These are phyloP conservation scores for Diplodia mutila DNA, from an alignment of 2,329 filamentous ascomycete species.

Conservation along the genomic window DNA sequence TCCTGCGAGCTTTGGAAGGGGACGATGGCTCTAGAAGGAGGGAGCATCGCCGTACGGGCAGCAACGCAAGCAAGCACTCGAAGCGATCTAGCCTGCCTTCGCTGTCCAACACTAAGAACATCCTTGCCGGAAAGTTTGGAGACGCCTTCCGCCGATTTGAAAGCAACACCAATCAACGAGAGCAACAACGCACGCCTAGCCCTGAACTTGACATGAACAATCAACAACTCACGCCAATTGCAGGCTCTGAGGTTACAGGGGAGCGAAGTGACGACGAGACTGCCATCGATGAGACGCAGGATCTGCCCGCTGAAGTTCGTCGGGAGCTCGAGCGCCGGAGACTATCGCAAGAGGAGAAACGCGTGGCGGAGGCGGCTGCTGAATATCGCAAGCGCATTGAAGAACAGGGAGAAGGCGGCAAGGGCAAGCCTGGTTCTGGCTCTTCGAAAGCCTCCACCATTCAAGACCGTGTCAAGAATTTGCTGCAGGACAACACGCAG, in stretches of 20 bases:
- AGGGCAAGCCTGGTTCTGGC: constrained; percentile 39
- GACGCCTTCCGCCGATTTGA: constrained; percentile 95
- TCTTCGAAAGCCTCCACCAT: constrained; percentile 73
- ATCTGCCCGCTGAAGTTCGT: constrained; percentile 82
- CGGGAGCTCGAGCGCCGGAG: constrained; percentile 84
- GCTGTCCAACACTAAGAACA: constrained; percentile 74
- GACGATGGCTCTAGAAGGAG: constrained; percentile 59
- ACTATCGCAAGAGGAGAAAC: constrained; percentile 83
- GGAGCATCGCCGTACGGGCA: constrained; percentile 56
- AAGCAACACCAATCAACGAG: constrained; percentile 39
- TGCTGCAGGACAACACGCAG: constrained; percentile 74
- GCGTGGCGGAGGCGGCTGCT: constrained; percentile 84
- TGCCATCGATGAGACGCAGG: constrained; percentile 67
- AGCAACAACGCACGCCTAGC: constrained; percentile 35
- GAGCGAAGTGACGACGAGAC: constrained; percentile 69
- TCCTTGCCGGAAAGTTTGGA: constrained; percentile 86
- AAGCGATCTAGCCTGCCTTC: constrained; percentile 78
- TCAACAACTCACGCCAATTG: constrained; percentile 63
- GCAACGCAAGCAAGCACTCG: constrained; percentile 61
- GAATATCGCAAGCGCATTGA: constrained; percentile 81
- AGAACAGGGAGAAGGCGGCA: constrained; percentile 57
- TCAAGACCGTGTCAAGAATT: constrained; percentile 84
- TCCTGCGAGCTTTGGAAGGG: constrained; percentile 72
- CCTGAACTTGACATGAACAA: constrained; percentile 33
- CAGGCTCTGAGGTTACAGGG: constrained; percentile 74